Evolutionary conservation across 31 red algal genomes (phyloP).

Genomic region (Endocladia muricata): DNA sequence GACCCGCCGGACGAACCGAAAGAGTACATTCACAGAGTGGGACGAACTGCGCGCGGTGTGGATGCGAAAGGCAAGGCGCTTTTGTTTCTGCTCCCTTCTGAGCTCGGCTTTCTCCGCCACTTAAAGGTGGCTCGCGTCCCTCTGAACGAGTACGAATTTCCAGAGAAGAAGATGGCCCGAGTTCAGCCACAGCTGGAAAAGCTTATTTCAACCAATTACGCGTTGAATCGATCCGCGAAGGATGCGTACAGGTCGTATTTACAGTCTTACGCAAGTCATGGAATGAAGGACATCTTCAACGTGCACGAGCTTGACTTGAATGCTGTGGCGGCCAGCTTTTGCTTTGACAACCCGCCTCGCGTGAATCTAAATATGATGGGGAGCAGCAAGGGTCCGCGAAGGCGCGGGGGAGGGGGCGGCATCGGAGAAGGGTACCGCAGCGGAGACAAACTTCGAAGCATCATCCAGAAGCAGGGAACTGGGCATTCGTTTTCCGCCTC

Average conservation of each 20-base stretch:
- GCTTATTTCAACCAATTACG: conserved; percentile 90
- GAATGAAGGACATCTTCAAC: conserved; percentile 98
- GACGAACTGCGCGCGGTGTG: conserved; percentile 94
- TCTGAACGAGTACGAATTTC: conserved; percentile 97
- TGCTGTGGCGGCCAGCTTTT: conserved; percentile 92
- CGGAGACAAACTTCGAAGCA: conserved; percentile 59
- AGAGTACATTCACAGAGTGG: conserved; percentile 99
- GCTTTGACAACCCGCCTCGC: conserved; percentile 86
- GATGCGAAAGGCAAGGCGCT: conserved; percentile 92
- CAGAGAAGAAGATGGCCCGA: conserved; percentile 81
- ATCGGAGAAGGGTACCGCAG: conserved; percentile 68
- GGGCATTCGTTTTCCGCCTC: conserved; percentile 89
- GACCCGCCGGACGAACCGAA: conserved; percentile 99
- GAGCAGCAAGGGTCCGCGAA: conserved; percentile 47
- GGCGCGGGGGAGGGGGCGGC: conserved; percentile 81
- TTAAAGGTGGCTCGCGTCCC: conserved; percentile 88
- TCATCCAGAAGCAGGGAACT: conserved; percentile 55
- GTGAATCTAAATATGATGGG: conserved; percentile 86
- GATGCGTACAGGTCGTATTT: conserved; percentile 96
- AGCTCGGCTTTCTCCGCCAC: conserved; percentile 91
- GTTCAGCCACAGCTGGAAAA: conserved; percentile 97
- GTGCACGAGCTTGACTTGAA: conserved; percentile 94
- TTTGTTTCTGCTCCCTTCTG: conserved; percentile 91
- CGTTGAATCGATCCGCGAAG: conserved; percentile 88
- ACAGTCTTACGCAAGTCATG: conserved; percentile 94